Base-by-base conservation (phyloP, 768 basidiomycete species). In the Mycena floridula region DNA sequence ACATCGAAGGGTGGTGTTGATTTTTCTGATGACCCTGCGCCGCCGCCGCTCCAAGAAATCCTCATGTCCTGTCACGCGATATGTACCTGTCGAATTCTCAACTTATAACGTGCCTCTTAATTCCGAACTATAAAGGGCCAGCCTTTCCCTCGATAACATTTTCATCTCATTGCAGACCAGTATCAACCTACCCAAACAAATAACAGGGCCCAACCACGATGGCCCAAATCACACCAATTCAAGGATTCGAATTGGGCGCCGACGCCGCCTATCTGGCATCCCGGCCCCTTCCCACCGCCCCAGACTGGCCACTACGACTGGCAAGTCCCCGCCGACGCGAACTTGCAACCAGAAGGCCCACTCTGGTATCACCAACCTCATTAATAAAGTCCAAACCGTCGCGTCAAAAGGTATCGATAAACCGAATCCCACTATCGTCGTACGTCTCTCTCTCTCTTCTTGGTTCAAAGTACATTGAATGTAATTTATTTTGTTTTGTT, bases 261-360 rank as follows among this genome's bases (percentile, higher is more conserved):
- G 70, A 72, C 46, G 52, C 59, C 8, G 51, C 54, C 22, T 59
- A 68, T 47, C 66, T 73, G 27, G 56, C 65, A 7, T 52, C 52
- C 6, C 62, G 73, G 8, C 53, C 65, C 21, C 55, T 63, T 1
- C 74, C 74, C 6, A 51, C 48, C 26, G 65, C 73, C 4, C 67
- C 67, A 4, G 69, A 70, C n/a, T 47, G 73, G 72, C 6, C 65
- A 64, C 42, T 76, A 76, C 51, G 68, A 72, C 49, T 67, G 61
- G 55, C 59, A 73, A 51, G 60, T 65, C 11, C 54, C 56, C 7
- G 53, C 58, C 12, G 51, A 59, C 24, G 57, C 61, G 15, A 54
- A 54, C n/a, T 52, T 52, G 15, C 49, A 53, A 18, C 51, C 48
- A 1, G 54, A 65, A 28, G 62, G 58, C 7, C n/a, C 69, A 71